phyloP scores from a whole-genome alignment of 1,284 basidiomycete species.

The Sporisorium sorghi region DNA sequence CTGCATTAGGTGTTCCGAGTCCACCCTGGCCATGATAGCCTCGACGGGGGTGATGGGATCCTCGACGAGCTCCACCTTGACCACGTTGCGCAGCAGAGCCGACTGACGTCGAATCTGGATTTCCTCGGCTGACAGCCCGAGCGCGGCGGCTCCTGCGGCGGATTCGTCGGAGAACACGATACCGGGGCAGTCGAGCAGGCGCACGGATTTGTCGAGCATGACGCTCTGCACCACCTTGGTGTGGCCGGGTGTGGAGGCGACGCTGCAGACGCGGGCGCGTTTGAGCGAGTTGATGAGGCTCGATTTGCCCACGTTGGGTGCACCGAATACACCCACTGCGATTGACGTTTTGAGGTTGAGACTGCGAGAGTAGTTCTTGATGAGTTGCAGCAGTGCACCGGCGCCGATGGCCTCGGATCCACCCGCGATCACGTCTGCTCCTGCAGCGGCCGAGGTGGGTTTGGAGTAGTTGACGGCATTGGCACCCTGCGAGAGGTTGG shows the following conservation, averaged over 20 bases:
- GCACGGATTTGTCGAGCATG: constrained; percentile 89
- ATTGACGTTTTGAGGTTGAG: constrained; percentile 62
- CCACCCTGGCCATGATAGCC: constrained; percentile 63
- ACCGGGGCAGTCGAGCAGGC: constrained; percentile 94
- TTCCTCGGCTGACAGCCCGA: constrained; percentile 72
- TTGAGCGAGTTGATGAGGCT: constrained; percentile 95
- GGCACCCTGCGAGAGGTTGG: constrained; percentile 71
- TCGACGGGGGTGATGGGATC: constrained; percentile 80
- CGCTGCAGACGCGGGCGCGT: constrained; percentile 77
- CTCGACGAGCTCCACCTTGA: constrained; percentile 89
- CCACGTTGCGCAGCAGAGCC: constrained; percentile 80
- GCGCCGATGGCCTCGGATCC: constrained; percentile 72
- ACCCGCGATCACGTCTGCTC: constrained; percentile 26
- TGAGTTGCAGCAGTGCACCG: constrained; percentile 79
- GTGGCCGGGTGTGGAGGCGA: constrained; percentile 94
- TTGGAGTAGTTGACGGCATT: constrained; percentile 28
- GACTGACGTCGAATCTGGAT: constrained; percentile 42
- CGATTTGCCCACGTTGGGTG: constrained; percentile 97
- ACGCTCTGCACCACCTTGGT: constrained; percentile 94
- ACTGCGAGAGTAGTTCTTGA: constrained; percentile 84
- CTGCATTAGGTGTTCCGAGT: constrained; percentile 46
- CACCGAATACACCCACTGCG: constrained; percentile 93
- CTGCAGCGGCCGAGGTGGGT: neutral
- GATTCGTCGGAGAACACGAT: constrained; percentile 75
- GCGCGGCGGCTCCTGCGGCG: constrained; percentile 71